Evolutionary conservation across 352 stramenopile species (phyloP).

Genomic region (Phytophthora lateralis): DNA sequence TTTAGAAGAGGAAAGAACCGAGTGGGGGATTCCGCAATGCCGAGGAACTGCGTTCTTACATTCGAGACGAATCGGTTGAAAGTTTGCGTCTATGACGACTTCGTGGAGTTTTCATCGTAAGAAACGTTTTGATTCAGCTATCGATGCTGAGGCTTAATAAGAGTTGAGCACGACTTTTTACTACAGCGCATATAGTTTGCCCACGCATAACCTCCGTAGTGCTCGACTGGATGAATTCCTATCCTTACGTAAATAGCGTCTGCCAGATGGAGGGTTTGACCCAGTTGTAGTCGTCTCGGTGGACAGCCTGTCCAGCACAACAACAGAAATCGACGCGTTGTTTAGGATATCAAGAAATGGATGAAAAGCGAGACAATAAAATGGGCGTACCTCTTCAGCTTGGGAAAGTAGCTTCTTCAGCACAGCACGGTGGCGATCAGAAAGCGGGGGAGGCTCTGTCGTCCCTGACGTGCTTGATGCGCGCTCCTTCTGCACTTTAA

Average conservation of each 20-base stretch:
- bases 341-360: neutral
- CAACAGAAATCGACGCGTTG: constrained; percentile 1
- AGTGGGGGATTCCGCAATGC: constrained; percentile 10
- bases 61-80: neutral
- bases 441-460: constrained; percentile 52
- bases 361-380: constrained; percentile 5
- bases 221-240: constrained; percentile 5
- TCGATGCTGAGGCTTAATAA: constrained; percentile 6
- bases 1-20: constrained; percentile 3
- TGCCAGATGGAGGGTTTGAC: constrained; percentile 92
- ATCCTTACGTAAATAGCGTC: constrained; percentile 74
- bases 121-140: neutral
- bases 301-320: constrained; percentile 55
- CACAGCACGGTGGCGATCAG: constrained; percentile 72
- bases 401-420: constrained; percentile 81
- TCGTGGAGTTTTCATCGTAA: neutral
- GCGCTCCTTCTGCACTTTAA: constrained; percentile 68
- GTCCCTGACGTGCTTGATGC: constrained; percentile 28
- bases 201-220: constrained; percentile 8
- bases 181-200: constrained; percentile 9
- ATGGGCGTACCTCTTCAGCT: constrained; percentile 60
- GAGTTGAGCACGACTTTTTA: constrained; percentile 27
- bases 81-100: neutral
- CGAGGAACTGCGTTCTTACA: neutral
- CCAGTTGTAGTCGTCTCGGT: constrained; percentile 94